A percentile compares a stretch with the other conserved stretches of the same genome.
phyloP scores from a whole-genome alignment of 192 early-diverging fungal species.

The Pecoramyces ruminantium region DNA sequence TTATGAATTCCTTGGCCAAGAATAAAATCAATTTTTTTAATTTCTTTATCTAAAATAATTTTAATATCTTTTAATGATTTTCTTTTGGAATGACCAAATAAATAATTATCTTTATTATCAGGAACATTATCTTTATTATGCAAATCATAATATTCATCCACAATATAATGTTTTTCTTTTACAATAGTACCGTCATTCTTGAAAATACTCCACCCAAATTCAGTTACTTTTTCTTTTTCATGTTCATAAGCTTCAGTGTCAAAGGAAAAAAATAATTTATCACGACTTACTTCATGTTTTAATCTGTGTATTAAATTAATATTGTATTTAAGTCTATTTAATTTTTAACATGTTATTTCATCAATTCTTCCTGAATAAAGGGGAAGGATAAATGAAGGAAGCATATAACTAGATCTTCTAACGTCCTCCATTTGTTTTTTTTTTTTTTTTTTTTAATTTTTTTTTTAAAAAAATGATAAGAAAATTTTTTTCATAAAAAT shows the following conservation, averaged over 20 bases:
- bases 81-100: neutral
- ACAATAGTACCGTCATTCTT: neutral
- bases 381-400: too few species aligned
- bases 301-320: too few species aligned
- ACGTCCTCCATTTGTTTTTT: too few species aligned
- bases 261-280: neutral
- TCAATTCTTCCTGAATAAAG: too few species aligned
- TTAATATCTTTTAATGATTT: neutral
- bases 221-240: neutral
- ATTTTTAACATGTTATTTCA: too few species aligned
- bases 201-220: neutral
- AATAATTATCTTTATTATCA: neutral
- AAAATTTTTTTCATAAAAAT: too few species aligned
- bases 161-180: neutral
- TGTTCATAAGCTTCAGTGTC: neutral
- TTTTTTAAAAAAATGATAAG: too few species aligned
- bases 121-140: neutral
- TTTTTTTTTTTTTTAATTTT: too few species aligned
- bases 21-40: neutral
- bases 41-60: neutral
- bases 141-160: neutral
- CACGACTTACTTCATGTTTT: too few species aligned
- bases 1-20: neutral
- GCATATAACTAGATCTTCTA: too few species aligned
- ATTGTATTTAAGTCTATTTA: too few species aligned